phyloP scores from a whole-genome alignment of 2,329 filamentous ascomycete genomes.

The Grosmannia serpens region DNA sequence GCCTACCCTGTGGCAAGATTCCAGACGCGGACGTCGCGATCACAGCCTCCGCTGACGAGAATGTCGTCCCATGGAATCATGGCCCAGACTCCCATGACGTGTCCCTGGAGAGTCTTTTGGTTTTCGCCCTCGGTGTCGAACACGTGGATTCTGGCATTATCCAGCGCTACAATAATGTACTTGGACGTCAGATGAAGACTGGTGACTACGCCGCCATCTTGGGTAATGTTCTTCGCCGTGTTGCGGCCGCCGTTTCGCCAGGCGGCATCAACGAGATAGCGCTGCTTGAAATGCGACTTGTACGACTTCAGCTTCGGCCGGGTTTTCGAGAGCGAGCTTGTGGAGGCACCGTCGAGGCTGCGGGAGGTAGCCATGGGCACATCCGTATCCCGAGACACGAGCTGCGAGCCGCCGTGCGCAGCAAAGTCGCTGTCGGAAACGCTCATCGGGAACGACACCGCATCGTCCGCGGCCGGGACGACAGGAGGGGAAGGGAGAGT shows the following conservation, averaged over 20 bases:
- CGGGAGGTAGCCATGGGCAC: slow-evolving; percentile 29
- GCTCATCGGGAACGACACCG: slow-evolving; percentile 21
- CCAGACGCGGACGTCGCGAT: slow-evolving; percentile 95
- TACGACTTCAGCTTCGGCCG: slow-evolving; percentile 68
- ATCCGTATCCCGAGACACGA: slow-evolving; percentile 23
- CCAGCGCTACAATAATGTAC: slow-evolving; percentile 93
- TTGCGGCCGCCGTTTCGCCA: slow-evolving; percentile 88
- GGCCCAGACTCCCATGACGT: slow-evolving; percentile 99
- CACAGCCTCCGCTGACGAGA: slow-evolving; percentile 89
- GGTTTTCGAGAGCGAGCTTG: slow-evolving; percentile 19
- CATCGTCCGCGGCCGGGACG: slow-evolving; percentile 16
- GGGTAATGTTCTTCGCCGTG: slow-evolving; percentile 78
- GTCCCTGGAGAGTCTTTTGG: slow-evolving; percentile 80
- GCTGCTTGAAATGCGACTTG: slow-evolving; percentile 94
- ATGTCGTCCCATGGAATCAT: slow-evolving; percentile 98
- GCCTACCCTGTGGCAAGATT: slow-evolving; percentile 82
- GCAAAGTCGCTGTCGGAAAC: slow-evolving; percentile 21
- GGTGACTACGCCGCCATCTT: slow-evolving; percentile 93
- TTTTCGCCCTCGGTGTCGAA: slow-evolving; percentile 87
- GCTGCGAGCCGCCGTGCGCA: slow-evolving; percentile 31
- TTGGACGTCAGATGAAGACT: slow-evolving; percentile 88
- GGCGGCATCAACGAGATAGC: slow-evolving; percentile 92
- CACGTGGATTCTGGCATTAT: slow-evolving; percentile 97
- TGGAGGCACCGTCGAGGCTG: slow-evolving; percentile 43
- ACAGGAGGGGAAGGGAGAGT: slow-evolving; percentile 23